Base-by-base conservation (phyloP, 768 basidiomycete genomes). In the Pholiota conissans region DNA sequence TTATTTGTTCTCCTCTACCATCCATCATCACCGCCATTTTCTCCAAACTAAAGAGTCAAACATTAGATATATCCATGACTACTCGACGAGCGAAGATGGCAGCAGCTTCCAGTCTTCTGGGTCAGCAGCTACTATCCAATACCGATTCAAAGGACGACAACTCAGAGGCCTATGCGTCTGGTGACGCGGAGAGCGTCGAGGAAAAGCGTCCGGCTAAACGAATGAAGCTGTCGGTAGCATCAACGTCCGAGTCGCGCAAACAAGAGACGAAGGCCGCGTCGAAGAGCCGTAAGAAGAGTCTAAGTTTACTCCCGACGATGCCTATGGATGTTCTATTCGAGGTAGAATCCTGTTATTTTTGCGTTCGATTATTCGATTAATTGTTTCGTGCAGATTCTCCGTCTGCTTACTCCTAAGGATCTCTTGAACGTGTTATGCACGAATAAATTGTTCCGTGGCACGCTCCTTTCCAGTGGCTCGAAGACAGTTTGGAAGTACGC, bases 281-380 rank as follows among this genome's bases (percentile, higher is more conserved):
- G 14, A 20, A 4, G 5, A 20, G 39, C 5, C 5, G 20, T 14
- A 59, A 57, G 24, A n/a, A n/a, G n/a, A 59, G 46, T 18, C 59
- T 62, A 1, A 63, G 61, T 42, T 24, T 67, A 0, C 46, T 71
- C 0, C 56, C 62, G 3, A 62, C 56, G 0, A 67, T 71, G 65
- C 70, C 70, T 4, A 16, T 71, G 46, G 70, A 71, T 32, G 56
- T 70, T 20, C 55, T 69, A 13, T 67, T 61, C 20, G 64, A 65
- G 45, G 67, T 68, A 49, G 20, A n/a, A n/a, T n/a, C n/a, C n/a
- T n/a, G n/a, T n/a, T n/a, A n/a, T n/a, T n/a, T n/a, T n/a, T n/a
- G n/a, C n/a, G n/a, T n/a, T n/a, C n/a, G n/a, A n/a, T n/a, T n/a
- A n/a, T n/a, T n/a, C 22, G 18, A 22, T 16, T n/a, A 1, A 29